Evolutionary conservation across 2,329 filamentous ascomycete species (phyloP).

Genomic region (Ophiostoma triangulosporum): DNA sequence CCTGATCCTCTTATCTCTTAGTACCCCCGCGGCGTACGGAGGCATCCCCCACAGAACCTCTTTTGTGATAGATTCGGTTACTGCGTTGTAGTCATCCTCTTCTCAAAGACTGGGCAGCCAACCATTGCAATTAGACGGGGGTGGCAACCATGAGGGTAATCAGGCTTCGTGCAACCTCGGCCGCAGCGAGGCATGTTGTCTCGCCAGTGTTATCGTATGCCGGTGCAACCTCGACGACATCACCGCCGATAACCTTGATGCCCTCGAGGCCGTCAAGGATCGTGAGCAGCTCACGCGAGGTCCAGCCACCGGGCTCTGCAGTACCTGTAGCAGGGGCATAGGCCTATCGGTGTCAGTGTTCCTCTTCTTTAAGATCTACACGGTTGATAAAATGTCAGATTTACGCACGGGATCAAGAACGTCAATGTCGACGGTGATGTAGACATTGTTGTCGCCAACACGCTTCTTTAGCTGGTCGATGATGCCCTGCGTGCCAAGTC

Average conservation of each 20-base stretch:
- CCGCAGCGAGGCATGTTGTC: slow-evolving; percentile 33
- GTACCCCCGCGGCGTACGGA: neutral
- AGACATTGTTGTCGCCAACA: slow-evolving; percentile 40
- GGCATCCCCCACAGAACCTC: too few species aligned
- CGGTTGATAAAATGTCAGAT: neutral
- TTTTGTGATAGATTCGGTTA: too few species aligned
- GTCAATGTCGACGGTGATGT: slow-evolving; percentile 69
- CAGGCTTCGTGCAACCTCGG: slow-evolving; percentile 4
- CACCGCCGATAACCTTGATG: slow-evolving; percentile 61
- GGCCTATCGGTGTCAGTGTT: too few species aligned
- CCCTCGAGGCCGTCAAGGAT: slow-evolving; percentile 59
- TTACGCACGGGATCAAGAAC: slow-evolving; percentile 54
- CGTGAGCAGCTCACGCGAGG: slow-evolving; percentile 60
- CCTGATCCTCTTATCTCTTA: neutral
- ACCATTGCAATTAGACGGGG: neutral
- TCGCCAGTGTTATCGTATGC: slow-evolving; percentile 66
- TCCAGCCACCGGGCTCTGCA: slow-evolving; percentile 70
- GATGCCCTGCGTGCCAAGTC: slow-evolving; percentile 50
- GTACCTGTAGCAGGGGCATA: slow-evolving; percentile 50
- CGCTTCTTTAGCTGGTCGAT: slow-evolving; percentile 47
- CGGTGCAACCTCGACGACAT: slow-evolving; percentile 69
- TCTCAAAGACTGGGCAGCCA: neutral
- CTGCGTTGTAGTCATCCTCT: neutral
- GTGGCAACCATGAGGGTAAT: slow-evolving; percentile 4
- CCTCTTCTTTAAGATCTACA: too few species aligned